Conservation (phyloP, 2,329 filamentous ascomycete genomes). For the Aureobasidium sp. region DNA sequence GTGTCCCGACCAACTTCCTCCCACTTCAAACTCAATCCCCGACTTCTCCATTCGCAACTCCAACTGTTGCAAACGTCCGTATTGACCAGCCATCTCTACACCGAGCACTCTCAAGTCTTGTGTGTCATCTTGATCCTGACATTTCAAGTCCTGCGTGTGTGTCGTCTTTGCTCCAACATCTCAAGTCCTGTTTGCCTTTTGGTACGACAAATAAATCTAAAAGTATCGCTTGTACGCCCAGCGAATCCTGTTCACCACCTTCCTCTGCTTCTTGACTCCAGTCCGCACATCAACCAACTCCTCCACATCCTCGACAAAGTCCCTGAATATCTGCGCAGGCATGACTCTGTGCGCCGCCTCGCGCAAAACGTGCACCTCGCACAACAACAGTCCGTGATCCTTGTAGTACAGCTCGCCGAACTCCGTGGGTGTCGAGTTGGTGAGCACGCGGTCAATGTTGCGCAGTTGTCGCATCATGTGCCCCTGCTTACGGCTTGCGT, state of each 20-base stretch:
- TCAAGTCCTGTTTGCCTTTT: neutral
- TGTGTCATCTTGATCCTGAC: no score
- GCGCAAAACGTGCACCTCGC: constrained; percentile 78
- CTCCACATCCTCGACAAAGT: constrained; percentile 81
- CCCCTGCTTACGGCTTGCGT: constrained; percentile 55
- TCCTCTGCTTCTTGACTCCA: constrained; percentile 67
- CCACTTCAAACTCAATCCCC: neutral
- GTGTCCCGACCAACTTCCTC: neutral
- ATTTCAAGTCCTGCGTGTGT: no score
- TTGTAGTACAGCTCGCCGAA: constrained; percentile 78
- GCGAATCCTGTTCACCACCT: constrained; percentile 71
- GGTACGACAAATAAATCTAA: constrained; percentile 5
- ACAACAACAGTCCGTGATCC: constrained; percentile 82
- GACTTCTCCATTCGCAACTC: neutral
- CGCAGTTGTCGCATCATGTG: constrained; percentile 69
- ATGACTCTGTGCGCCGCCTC: constrained; percentile 58
- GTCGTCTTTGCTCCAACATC: no score
- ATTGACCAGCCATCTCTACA: neutral
- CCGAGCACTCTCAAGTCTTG: neutral
- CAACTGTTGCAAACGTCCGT: constrained; percentile 1
- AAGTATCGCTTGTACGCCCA: constrained; percentile 84
- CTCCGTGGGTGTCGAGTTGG: constrained; percentile 47
- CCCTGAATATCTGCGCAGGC: constrained; percentile 64
- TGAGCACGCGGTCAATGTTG: constrained; percentile 68
- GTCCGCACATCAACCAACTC: constrained; percentile 74